Evolutionary conservation across 164 flowering plant species (phyloP), one percentile per base, ranked within the genome.

Genomic region (Chimonanthus salicifolius): DNA sequence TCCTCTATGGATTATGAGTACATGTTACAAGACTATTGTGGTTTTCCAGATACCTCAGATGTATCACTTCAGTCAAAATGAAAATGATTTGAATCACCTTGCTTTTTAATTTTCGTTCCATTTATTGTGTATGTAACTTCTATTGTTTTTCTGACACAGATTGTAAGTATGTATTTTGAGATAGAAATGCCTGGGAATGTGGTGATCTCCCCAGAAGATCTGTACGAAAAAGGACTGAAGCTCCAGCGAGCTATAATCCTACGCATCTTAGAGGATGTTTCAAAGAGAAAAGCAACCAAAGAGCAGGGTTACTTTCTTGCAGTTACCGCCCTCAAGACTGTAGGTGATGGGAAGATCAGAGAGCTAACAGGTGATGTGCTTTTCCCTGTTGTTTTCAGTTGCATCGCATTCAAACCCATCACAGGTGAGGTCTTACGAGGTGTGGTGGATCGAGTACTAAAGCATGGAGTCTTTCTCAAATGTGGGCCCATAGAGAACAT

Each of bases 401-500:
- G 91, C 68, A 62, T 89, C 62, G 84, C 91, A 47, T 91, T 90
- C 86, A 89, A 87, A 76, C 78, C 89, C 6, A 83, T 90, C 78
- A 75, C 69, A 50, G 98, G 92, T 49, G 98, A 94, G 80, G 69
- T 92, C 7, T 45, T 90, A 58, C 81, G 83, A 47, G 98, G 91
- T 5, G 80, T 75, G 7, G 92, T 87, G 1, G 82, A 84, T 85
- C 83, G 71, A 74, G 79, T 92, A 2, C 62, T 87, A 76, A 92
- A 88, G 80, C 92, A 83, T 47, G 97, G 97, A 3, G 90, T 88
- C 7, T 83, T 94, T 78, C 47, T 92, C 76, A 85, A 78, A 65
- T 87, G 89, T 71, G 97, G 98, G 2, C 97, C 98, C 2, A 58
- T 87, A 0, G 88, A 88, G 33, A 86, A 83, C 18, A 67, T 86